A percentile compares a stretch with the other conserved stretches of the same genome.
phyloP scores from a whole-genome alignment of 306 rosid species.

The Medicago lupulina region DNA sequence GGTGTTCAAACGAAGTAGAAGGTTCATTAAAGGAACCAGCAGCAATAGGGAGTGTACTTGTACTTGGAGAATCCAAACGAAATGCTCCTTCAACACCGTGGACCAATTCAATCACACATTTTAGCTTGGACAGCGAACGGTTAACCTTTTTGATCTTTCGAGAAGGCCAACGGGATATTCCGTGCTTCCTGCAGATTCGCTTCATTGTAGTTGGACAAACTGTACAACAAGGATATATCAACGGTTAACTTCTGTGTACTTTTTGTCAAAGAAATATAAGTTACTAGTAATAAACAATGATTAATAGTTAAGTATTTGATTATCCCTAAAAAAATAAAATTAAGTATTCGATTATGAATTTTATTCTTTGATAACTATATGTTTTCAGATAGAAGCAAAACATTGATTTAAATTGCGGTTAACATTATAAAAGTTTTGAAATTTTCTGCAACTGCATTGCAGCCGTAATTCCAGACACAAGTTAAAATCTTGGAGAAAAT shows the following conservation, averaged over 20 bases:
- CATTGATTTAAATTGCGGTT: too few relatives aligned
- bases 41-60: conserved; percentile 53
- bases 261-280: too few relatives aligned
- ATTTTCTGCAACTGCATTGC: too few relatives aligned
- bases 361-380: too few relatives aligned
- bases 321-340: too few relatives aligned
- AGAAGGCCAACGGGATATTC: conserved; percentile 95
- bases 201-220: conserved; percentile 98
- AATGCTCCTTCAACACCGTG: conserved; percentile 85
- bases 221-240: conserved; percentile 47
- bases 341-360: too few relatives aligned
- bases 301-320: too few relatives aligned
- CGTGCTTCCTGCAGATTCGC: conserved; percentile 93
- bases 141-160: conserved; percentile 91
- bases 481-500: neutral
- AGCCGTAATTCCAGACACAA: too few relatives aligned
- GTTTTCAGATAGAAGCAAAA: too few relatives aligned
- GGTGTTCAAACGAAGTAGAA: conserved; percentile 44
- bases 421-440: too few relatives aligned
- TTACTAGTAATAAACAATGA: too few relatives aligned
- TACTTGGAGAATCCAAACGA: conserved; percentile 58
- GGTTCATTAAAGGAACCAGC: conserved; percentile 55
- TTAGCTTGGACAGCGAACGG: conserved; percentile 79
- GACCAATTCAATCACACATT: conserved; percentile 82
- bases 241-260: too few relatives aligned